These are phyloP conservation scores for Hyphodiscus hymeniophilus DNA, from an alignment of 495 filamentous ascomycete genomes.

Conservation along the genomic window DNA sequence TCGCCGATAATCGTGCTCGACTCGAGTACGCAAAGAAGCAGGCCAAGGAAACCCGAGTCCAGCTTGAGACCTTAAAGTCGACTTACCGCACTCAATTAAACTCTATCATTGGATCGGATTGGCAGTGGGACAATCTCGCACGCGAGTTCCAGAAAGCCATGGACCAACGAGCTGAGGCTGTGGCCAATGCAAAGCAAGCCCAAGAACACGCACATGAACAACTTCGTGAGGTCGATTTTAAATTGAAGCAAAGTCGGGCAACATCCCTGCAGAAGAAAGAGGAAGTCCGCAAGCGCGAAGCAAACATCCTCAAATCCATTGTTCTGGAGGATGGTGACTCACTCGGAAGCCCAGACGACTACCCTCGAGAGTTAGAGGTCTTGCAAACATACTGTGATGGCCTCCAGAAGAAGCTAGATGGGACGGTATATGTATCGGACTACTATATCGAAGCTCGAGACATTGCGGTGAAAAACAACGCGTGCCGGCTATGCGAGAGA, in stretches of 20 bases:
- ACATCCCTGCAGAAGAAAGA: slow-evolving; percentile 53
- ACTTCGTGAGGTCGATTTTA: slow-evolving; percentile 69
- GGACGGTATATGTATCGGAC: slow-evolving; percentile 49
- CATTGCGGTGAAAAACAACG: slow-evolving; percentile 48
- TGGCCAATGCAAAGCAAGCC: slow-evolving; percentile 52
- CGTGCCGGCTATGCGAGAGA: slow-evolving; percentile 64
- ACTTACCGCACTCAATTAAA: slow-evolving; percentile 65
- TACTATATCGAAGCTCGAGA: slow-evolving; percentile 57
- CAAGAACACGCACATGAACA: slow-evolving; percentile 65
- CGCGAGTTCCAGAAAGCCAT: slow-evolving; percentile 59
- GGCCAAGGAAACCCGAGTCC: slow-evolving; percentile 57
- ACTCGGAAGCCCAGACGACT: slow-evolving; percentile 30
- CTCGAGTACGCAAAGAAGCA: slow-evolving; percentile 74
- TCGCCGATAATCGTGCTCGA: slow-evolving; percentile 69
- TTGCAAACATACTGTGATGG: slow-evolving; percentile 52
- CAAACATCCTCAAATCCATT: slow-evolving; percentile 34
- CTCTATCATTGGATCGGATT: slow-evolving; percentile 49
- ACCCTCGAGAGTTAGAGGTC: slow-evolving; percentile 30
- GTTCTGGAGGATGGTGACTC: slow-evolving; percentile 18
- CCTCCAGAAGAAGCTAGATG: slow-evolving; percentile 53
- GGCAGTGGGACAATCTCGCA: slow-evolving; percentile 65
- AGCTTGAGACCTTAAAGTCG: slow-evolving; percentile 65
- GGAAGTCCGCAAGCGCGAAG: slow-evolving; percentile 52
- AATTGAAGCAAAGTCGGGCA: slow-evolving; percentile 54
- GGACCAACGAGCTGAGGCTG: slow-evolving; percentile 41